Percentiles rank a stretch among this genome's conserved stretches.
Conservation (phyloP, 495 filamentous ascomycete genomes). For the Penicillium herquei region DNA sequence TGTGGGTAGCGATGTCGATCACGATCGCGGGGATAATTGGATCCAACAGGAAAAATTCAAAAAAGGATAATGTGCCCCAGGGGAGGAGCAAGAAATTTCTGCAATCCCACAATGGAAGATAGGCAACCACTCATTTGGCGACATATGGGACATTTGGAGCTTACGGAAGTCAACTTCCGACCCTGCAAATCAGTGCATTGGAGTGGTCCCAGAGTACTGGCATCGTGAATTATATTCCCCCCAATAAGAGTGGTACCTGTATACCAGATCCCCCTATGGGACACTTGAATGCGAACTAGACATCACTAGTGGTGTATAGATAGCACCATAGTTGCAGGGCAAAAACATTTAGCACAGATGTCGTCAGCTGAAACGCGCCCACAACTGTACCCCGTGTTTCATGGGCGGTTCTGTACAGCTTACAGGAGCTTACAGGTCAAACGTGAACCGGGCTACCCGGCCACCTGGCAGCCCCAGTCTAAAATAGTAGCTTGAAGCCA, state of each 20-base stretch:
- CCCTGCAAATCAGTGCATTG: no score
- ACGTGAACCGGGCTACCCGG: no score
- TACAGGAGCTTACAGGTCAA: neutral
- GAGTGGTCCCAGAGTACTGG: no score
- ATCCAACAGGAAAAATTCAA: neutral
- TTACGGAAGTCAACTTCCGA: neutral
- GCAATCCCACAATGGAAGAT: neutral
- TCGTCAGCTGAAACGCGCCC: neutral
- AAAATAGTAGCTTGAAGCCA: no score
- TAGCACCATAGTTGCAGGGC: neutral
- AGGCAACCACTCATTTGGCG: neutral
- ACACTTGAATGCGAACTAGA: no score
- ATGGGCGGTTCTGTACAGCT: neutral
- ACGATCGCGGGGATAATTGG: neutral
- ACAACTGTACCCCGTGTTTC: neutral
- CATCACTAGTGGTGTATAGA: no score
- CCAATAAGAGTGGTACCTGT: neutral
- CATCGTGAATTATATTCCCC: neutral
- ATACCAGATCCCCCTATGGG: no score
- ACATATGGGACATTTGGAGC: neutral
- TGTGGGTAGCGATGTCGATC: conserved; percentile 5
- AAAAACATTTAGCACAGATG: neutral
- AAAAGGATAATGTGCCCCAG: neutral
- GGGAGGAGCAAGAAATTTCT: neutral
- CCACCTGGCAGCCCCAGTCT: no score